A percentile compares a stretch with the other conserved stretches of the same genome.
These are phyloP conservation scores for Metschnikowia cerradonensis DNA, from an alignment of 805 yeast genomes.

Conservation along the genomic window DNA sequence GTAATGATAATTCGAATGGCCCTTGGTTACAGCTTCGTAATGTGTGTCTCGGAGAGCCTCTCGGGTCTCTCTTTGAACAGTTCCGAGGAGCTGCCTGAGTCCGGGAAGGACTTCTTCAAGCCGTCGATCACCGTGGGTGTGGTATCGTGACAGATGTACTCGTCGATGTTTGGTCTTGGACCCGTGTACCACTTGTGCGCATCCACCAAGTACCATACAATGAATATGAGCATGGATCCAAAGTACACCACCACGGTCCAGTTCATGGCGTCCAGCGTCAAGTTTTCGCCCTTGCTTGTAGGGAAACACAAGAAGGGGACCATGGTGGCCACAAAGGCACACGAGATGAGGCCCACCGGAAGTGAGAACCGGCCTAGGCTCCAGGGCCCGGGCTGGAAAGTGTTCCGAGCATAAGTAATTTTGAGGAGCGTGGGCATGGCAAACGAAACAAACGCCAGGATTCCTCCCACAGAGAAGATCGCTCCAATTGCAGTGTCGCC, in stretches of 20 bases:
- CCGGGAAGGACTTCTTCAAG: conserved; percentile 1
- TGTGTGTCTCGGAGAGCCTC: not conserved
- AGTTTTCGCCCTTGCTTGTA: conserved; percentile 28
- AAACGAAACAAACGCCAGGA: conserved; percentile 64
- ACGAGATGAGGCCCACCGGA: conserved; percentile 47
- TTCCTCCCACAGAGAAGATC: conserved; percentile 69
- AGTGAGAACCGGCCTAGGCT: conserved; percentile 50
- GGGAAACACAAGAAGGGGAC: conserved; percentile 62
- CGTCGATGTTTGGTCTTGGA: conserved; percentile 46
- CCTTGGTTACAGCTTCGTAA: no score
- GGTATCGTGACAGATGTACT: conserved; percentile 10
- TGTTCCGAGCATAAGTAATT: conserved; percentile 49
- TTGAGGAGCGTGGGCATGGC: conserved; percentile 59
- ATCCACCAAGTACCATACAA: conserved; percentile 46
- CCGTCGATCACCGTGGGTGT: not conserved
- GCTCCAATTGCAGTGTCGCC: conserved; percentile 67
- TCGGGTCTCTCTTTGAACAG: not conserved
- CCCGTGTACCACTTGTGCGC: conserved; percentile 62
- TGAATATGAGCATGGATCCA: conserved; percentile 53
- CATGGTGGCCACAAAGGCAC: conserved; percentile 50
- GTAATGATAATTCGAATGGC: not conserved
- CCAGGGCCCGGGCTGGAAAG: conserved; percentile 66
- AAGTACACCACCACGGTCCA: conserved; percentile 57
- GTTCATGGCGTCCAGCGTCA: conserved; percentile 48
- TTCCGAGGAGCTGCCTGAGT: not conserved